Evolutionary conservation across 2,329 filamentous ascomycete species (phyloP), one percentile per base, ranked within the genome.

Genomic region (Penicillium sp.): DNA sequence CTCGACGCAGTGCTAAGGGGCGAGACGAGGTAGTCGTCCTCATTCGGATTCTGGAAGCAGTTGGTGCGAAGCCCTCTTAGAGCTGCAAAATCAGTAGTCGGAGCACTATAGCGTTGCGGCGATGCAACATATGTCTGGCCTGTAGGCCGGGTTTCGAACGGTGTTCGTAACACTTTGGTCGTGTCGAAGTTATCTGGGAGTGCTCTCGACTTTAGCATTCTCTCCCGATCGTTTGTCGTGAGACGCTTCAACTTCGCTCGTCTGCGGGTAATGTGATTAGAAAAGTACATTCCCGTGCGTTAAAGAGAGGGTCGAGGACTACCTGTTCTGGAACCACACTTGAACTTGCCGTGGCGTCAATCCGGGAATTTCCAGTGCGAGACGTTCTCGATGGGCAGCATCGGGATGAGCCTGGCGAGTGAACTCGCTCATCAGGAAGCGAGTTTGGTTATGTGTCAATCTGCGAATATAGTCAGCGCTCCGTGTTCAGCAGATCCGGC

Each of bases 321-420:
- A 95, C 90, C 90, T 82, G 70, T 97, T 97, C 70, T 97, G 90
- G 70, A 97, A 97, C 91, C 90, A 97, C 40, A 97, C 90, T 69
- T 97, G 90, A 20, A 97, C 91, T 66, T 97, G 90, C 51, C 90
- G 82, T 29, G 90, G 88, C 60, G 87, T 95, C 40, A 97, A 72
- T 0, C 90, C 91, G 26, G 91, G 90, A 37, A 97, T 96, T 66
- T 96, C 89, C 53, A 86, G 77, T 3, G 90, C 91, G 29, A 97
- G 75, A 38, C 89, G 79, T 66, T 95, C 90, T 52, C 90, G 79
- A 67, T 95, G 89, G 38, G 87, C 87, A 32, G 90, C 90, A 70
- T 97, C 90, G 6, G 90, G 90, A 65, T 96, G 90, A 20, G 90
- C 88, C 65, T 97, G 89, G 60, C 93, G 89, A 47, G 89, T 87